Evolutionary conservation across 768 basidiomycete genomes (phyloP).

Genomic region (Tephrocybe rancida): DNA sequence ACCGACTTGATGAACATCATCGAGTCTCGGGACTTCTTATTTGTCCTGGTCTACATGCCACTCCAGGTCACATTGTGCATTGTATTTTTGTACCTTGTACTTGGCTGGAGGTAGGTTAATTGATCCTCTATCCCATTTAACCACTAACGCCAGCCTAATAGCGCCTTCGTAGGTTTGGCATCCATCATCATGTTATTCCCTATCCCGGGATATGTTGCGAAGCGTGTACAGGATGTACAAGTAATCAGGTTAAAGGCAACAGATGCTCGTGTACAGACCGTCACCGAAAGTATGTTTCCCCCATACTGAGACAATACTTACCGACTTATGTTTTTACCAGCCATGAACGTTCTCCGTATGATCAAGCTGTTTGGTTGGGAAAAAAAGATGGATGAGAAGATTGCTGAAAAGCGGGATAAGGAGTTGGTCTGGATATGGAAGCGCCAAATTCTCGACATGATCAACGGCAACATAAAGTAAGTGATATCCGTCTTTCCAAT

Average conservation of each 20-base stretch:
- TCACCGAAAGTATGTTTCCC: conserved; percentile 57
- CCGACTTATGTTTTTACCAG: conserved; percentile 31
- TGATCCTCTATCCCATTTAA: conserved; percentile 1
- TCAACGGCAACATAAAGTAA: conserved; percentile 46
- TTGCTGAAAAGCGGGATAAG: conserved; percentile 59
- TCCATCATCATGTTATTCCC: conserved; percentile 57
- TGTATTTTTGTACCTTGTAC: conserved; percentile 44
- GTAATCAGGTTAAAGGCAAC: conserved; percentile 50
- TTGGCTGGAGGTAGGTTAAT: conserved; percentile 48
- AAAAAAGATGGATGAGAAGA: conserved; percentile 51
- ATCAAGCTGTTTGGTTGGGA: conserved; percentile 75
- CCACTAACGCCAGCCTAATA: conserved; percentile 20
- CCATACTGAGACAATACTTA: conserved; percentile 3
- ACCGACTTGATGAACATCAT: conserved; percentile 53
- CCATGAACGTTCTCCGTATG: conserved; percentile 62
- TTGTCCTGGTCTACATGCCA: conserved; percentile 40
- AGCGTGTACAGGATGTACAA: conserved; percentile 49
- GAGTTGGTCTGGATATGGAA: conserved; percentile 61
- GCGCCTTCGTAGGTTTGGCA: conserved; percentile 60
- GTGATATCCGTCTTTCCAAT: conserved; percentile 11
- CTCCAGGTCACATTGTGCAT: conserved; percentile 41
- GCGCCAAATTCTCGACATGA: conserved; percentile 50
- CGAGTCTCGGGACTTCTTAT: conserved; percentile 35
- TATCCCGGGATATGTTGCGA: conserved; percentile 58
- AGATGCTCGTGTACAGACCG: conserved; percentile 61